These are phyloP conservation scores for Pseudoscleropodium purum DNA, from an alignment of 225 moss, liverwort and hornwort species.

Conservation along the genomic window DNA sequence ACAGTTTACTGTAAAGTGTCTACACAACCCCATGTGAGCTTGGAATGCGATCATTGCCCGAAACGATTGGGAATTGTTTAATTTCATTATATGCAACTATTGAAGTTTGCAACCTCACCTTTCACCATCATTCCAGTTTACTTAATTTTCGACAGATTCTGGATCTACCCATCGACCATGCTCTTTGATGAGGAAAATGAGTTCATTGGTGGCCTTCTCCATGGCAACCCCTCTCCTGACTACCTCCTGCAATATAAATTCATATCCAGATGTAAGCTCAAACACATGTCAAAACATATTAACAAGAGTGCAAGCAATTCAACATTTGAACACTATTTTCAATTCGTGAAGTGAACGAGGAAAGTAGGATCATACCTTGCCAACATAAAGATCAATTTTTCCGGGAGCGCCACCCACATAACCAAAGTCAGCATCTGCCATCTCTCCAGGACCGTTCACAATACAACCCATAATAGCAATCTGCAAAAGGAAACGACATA, in stretches of 20 bases:
- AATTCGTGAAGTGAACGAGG: background rate
- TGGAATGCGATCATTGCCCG: background rate
- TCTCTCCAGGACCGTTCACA: slow-evolving; percentile 98
- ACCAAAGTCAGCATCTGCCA: slow-evolving; percentile 99
- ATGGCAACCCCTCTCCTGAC: slow-evolving; percentile 80
- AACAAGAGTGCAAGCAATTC: background rate
- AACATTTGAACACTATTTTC: background rate
- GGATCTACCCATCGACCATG: slow-evolving; percentile 91
- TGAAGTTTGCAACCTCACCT: background rate
- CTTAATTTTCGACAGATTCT: slow-evolving; percentile 25
- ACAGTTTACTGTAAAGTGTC: background rate
- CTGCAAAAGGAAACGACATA: slow-evolving; percentile 18
- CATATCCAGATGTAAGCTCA: background rate
- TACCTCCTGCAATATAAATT: slow-evolving; percentile 52
- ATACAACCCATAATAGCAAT: slow-evolving; percentile 99
- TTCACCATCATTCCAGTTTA: background rate
- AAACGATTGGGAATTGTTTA: background rate
- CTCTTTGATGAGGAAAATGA: slow-evolving; percentile 85
- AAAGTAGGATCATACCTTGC: slow-evolving; percentile 60
- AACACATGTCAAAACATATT: background rate
- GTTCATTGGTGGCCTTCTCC: slow-evolving; percentile 69
- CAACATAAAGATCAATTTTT: slow-evolving; percentile 96
- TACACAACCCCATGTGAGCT: background rate
- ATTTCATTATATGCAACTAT: background rate
- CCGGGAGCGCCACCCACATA: slow-evolving; percentile 98